A percentile compares a stretch with the other conserved stretches of the same genome.
These are phyloP conservation scores for Chrysoporthe cubensis DNA, from an alignment of 2,329 filamentous ascomycete genomes.

Conservation along the genomic window DNA sequence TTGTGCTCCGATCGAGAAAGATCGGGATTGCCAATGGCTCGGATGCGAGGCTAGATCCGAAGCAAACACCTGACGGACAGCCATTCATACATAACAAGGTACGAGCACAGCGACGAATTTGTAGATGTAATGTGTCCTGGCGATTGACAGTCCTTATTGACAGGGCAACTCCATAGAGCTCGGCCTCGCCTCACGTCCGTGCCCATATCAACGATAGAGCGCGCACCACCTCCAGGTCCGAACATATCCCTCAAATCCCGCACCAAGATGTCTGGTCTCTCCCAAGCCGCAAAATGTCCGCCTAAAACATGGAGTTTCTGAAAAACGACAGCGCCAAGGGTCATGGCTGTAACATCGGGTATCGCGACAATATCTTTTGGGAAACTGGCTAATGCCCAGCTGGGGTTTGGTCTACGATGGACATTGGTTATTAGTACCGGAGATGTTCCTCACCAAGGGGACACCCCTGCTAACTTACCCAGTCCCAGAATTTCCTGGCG, in stretches of 20 bases:
- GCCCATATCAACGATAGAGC: conserved; percentile 34
- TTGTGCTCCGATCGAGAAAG: not conserved
- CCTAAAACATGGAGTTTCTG: conserved; percentile 54
- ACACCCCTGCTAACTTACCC: not conserved
- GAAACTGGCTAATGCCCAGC: conserved; percentile 44
- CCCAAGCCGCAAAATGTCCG: conserved; percentile 65
- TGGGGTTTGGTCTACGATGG: conserved; percentile 33
- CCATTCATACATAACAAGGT: not conserved
- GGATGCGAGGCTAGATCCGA: not conserved
- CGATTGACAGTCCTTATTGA: not conserved
- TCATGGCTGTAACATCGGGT: conserved; percentile 59
- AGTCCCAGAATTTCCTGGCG: conserved; percentile 15
- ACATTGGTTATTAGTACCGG: conserved; percentile 9
- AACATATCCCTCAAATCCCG: conserved; percentile 63
- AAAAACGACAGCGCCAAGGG: conserved; percentile 63
- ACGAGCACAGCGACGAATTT: too few relatives aligned
- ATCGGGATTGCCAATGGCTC: not conserved
- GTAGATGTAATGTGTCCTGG: not conserved
- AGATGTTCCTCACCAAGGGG: not conserved
- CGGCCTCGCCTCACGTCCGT: not conserved
- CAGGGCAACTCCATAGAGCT: not conserved
- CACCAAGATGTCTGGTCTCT: conserved; percentile 59
- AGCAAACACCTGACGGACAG: not conserved
- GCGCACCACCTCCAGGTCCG: conserved; percentile 49
- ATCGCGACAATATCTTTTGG: conserved; percentile 58